Conservation (phyloP, 768 basidiomycete genomes). For the Mycena kentingensis region DNA sequence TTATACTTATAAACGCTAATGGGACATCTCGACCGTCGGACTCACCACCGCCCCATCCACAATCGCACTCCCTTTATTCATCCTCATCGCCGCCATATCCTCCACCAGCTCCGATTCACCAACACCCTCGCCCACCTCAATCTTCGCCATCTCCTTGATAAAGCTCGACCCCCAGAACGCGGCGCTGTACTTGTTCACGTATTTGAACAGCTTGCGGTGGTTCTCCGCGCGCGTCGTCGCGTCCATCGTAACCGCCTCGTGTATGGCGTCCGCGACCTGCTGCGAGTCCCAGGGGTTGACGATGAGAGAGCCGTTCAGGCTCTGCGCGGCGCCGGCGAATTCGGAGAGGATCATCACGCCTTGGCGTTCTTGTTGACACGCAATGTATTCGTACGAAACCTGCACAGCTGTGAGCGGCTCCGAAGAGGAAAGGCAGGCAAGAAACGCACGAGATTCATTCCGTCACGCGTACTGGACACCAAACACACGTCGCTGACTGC, state of each 20-base stretch:
- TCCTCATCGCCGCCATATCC: conserved; percentile 36
- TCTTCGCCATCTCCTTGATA: conserved; percentile 78
- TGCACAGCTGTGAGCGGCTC: conserved; percentile 40
- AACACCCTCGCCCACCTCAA: conserved; percentile 45
- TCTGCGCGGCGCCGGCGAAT: conserved; percentile 97
- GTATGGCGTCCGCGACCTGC: conserved; percentile 95
- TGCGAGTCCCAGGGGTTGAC: conserved; percentile 99
- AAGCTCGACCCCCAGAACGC: conserved; percentile 92
- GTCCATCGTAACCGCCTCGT: conserved; percentile 91
- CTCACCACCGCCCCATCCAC: conserved; percentile 38
- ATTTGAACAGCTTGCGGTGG: conserved; percentile 94
- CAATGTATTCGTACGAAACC: conserved; percentile 99
- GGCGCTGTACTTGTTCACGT: conserved; percentile 92
- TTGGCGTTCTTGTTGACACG: conserved; percentile 89
- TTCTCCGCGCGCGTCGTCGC: conserved; percentile 83
- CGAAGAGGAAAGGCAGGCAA: neutral
- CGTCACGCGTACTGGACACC: conserved; percentile 93
- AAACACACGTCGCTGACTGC: conserved; percentile 95
- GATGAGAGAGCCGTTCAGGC: conserved; percentile 91
- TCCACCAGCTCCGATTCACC: conserved; percentile 39
- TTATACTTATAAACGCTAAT: neutral
- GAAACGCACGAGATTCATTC: conserved; percentile 89
- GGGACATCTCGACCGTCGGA: conserved; percentile 6
- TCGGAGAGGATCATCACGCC: conserved; percentile 98
- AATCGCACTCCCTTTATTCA: conserved; percentile 39